Evolutionary conservation across 1,139 yeast species (phyloP), one percentile per base, ranked within the genome.

Genomic region (Yamadazyma dendronema): DNA sequence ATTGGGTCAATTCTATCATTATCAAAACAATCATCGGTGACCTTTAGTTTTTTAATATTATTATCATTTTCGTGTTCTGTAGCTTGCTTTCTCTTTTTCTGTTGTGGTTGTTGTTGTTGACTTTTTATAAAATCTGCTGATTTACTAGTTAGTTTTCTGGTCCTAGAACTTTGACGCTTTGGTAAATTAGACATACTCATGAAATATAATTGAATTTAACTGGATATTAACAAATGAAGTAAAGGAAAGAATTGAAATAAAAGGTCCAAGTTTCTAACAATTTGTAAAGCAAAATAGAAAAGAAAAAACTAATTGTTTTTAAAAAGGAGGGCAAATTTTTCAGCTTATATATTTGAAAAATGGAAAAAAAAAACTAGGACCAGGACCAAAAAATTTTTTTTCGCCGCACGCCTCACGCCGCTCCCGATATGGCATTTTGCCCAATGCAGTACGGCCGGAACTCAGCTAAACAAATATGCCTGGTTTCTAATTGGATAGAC

Each of bases 1-100:
- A 70, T 73, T 4, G 75, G 75, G 43, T 70, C 76, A 29, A 69
- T 63, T 40, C 52, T 62, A 43, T 67, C 72, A 21, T 57, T 51
- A 28, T 50, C 52, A 8, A 17, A 13, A 25, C n/a, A 19, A 23
- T 29, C 31, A 6, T 28, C 37, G 10, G 17, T 17, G 4, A n/a
- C 10, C 3, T 30, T 25, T 6, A 19, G 22, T 27, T 31, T 31
- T n/a, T 22, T 33, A n/a, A 15, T 6, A 19, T 16, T 13, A 7
- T 16, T 15, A 28, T 17, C 22, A 28, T 17, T 24, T 41, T 39
- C 39, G 42, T 31, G 40, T 40, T 44, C 37, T 19, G 6, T 6
- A 19, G 6, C 22, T 12, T 26, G 16, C 17, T 26, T 26, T 14
- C 29, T 26, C 29, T 26, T 26, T 13, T 26, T 26, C 4, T 5